Percentiles rank a stretch among this genome's conserved stretches.
phyloP scores from a whole-genome alignment of 768 basidiomycete species.

The Scleroderma bovista region DNA sequence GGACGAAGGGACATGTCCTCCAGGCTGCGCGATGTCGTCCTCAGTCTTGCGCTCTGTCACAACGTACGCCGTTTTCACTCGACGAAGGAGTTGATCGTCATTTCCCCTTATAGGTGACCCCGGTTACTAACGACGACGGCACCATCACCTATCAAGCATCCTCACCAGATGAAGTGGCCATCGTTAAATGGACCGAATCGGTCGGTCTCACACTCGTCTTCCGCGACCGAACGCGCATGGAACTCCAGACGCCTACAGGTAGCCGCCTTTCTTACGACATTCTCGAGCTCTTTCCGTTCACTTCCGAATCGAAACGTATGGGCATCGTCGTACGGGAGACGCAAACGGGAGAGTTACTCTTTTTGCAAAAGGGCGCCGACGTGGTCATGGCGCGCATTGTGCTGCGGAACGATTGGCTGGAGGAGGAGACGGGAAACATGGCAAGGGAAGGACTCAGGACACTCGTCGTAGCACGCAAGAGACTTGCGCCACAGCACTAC shows the following conservation, averaged over 20 bases:
- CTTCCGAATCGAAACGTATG: constrained; percentile 98
- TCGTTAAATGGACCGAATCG: constrained; percentile 95
- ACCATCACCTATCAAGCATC: constrained; percentile 96
- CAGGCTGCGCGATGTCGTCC: constrained; percentile 84
- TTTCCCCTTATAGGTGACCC: constrained; percentile 69
- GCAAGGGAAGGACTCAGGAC: constrained; percentile 93
- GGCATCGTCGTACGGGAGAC: constrained; percentile 89
- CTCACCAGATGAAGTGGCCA: constrained; percentile 98
- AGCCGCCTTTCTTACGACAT: constrained; percentile 69
- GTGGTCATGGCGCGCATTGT: constrained; percentile 97
- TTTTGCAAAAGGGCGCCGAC: constrained; percentile 96
- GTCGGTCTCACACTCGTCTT: constrained; percentile 86
- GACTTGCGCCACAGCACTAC: constrained; percentile 64
- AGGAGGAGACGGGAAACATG: constrained; percentile 99
- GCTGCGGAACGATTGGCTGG: constrained; percentile 96
- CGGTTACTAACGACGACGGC: constrained; percentile 91
- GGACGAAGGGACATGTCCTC: constrained; percentile 95
- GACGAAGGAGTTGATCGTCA: no score
- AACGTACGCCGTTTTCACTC: constrained; percentile 53
- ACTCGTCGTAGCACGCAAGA: constrained; percentile 84
- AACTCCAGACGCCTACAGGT: constrained; percentile 69
- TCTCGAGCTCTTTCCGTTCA: constrained; percentile 96
- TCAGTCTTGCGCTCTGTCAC: constrained; percentile 92
- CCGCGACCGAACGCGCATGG: constrained; percentile 89
- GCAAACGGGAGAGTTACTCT: constrained; percentile 71